Evolutionary conservation across 345 rosid species (phyloP).

Genomic region (Euphorbia tirucalli): DNA sequence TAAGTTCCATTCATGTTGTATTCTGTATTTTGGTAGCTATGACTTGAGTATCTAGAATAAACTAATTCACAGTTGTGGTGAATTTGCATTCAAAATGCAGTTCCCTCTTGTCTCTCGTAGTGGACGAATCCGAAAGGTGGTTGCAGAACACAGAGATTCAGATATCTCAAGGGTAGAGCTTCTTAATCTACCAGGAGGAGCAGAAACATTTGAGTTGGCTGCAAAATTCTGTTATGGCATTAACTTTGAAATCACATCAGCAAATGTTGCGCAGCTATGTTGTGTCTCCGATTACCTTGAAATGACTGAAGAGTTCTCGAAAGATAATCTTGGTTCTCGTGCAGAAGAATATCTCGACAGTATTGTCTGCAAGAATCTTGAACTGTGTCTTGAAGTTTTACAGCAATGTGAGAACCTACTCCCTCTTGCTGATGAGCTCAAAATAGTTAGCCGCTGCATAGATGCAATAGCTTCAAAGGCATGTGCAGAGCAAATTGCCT

Average conservation of each 20-base stretch:
- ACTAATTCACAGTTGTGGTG: neutral
- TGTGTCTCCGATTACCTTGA: conserved; percentile 92
- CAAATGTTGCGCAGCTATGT: conserved; percentile 81
- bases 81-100: conserved; percentile 40
- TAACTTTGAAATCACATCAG: conserved; percentile 81
- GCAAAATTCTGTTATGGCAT: conserved; percentile 94
- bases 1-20: too few relatives aligned
- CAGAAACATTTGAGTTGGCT: conserved; percentile 77
- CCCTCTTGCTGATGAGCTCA: conserved; percentile 92
- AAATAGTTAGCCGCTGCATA: conserved; percentile 69
- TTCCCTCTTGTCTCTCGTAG: conserved; percentile 92
- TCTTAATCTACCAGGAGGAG: conserved; percentile 87
- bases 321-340: conserved; percentile 81
- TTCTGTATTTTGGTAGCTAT: neutral
- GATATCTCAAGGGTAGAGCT: conserved; percentile 89
- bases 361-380: conserved; percentile 82
- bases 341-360: conserved; percentile 85
- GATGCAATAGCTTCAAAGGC: conserved; percentile 94
- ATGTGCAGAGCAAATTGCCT: conserved; percentile 88
- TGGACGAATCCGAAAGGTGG: conserved; percentile 75
- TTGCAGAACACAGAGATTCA: conserved; percentile 85
- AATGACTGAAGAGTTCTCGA: conserved; percentile 86
- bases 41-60: too few relatives aligned
- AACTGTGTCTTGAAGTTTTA: conserved; percentile 80
- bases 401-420: conserved; percentile 84